Base-by-base conservation (phyloP, 2,329 filamentous ascomycete species). In the Fusarium sp. region DNA sequence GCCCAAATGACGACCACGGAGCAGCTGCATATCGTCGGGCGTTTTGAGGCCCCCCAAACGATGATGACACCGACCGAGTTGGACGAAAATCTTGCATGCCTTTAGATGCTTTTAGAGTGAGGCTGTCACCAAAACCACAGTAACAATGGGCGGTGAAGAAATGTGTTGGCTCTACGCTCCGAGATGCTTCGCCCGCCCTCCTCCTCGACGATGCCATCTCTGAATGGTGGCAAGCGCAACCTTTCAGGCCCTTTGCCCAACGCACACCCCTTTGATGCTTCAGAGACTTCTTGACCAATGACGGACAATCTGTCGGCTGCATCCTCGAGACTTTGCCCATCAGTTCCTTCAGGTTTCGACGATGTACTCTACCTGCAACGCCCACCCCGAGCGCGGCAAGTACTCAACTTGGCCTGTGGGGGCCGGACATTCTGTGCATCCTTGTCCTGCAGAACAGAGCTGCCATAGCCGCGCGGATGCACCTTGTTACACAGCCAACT, bases 121-220 rank as follows among this genome's bases (percentile, higher is more conserved):
- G 52, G 67, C 45, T 67, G 22, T 42, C 34, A 50, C 45, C 27
- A 63, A 71, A 22, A 13, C 63, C 16, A 50, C 58, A 63, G 67
- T 63, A 9, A 57, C 52, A 70, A 70, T 37, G 31, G 27, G 69
- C 67, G 67, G 67, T 71, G 42, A 67, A 20, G 6, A 20, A 14
- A 38, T 16, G 14, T 45, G 27, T 45, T 29, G 37, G 50, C 29
- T 40, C 58, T 37, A 22, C 16, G 13, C n/a, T 18, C 40, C 18
- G 22, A 62, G 31, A 56, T 42, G 40, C 37, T 45, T 60, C 20
- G 31, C 62, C 62, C 31, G 18, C 62, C 20, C 13, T 52, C 20
- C 13, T 52, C 27, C 52, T 24, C 9, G 38, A 60, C 6, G 5
- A 59, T 31, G 34, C 45, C 6, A 35, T 40, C 27, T 35, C 54